These are phyloP conservation scores for Alternaria metachromatica DNA, from an alignment of 2,329 filamentous ascomycete species.

Conservation along the genomic window DNA sequence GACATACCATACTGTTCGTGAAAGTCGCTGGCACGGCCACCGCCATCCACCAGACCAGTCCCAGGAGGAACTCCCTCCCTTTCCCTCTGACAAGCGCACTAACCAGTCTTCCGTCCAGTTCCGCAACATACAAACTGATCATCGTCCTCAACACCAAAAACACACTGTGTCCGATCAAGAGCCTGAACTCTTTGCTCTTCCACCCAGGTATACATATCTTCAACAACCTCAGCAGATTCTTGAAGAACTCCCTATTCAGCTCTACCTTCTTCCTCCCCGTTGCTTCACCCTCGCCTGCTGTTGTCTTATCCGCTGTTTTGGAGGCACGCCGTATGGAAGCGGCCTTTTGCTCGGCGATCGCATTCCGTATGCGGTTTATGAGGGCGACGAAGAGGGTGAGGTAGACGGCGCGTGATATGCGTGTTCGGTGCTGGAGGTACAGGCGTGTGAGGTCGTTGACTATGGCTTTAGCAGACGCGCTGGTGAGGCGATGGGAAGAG, in stretches of 20 bases:
- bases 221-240: constrained; percentile 76
- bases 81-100: constrained; percentile 91
- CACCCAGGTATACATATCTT: constrained; percentile 90
- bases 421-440: constrained; percentile 49
- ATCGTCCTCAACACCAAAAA: constrained; percentile 90
- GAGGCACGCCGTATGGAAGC: constrained; percentile 69
- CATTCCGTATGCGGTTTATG: constrained; percentile 83
- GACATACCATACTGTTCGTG: constrained; percentile 93
- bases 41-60: constrained; percentile 97
- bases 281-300: constrained; percentile 49
- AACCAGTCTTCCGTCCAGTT: constrained; percentile 92
- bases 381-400: constrained; percentile 51
- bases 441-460: constrained; percentile 47
- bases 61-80: constrained; percentile 85
- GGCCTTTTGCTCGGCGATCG: constrained; percentile 90
- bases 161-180: constrained; percentile 89
- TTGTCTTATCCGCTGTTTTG: constrained; percentile 39
- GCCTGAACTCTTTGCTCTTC: constrained; percentile 83
- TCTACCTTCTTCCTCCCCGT: constrained; percentile 78
- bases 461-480: constrained; percentile 44
- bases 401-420: constrained; percentile 52
- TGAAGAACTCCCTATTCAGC: constrained; percentile 86
- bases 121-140: constrained; percentile 93
- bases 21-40: constrained; percentile 96
- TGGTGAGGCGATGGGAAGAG: constrained; percentile 37